Base-by-base conservation (phyloP, 129 eudicot genomes). In the Flaveria robusta region DNA sequence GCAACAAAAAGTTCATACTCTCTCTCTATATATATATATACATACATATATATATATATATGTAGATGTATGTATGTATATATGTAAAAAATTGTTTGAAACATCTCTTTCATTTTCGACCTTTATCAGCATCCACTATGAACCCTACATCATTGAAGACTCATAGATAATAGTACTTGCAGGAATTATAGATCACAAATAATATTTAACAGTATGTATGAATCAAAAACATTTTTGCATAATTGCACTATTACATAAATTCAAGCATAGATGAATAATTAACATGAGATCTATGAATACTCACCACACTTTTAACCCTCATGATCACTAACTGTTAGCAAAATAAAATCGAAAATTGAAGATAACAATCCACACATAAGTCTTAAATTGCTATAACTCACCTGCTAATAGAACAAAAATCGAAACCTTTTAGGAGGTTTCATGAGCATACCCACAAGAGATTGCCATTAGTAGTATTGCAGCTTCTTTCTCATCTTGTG, bases 391-490 rank as follows among this genome's bases (percentile, higher is more conserved):
- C 74, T 79, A 72, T 79, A 51, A 52, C 74, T 79, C 83, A 72
- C 74, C 20, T 54, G 68, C 47, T 71, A 72, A 42, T 26, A 2
- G 41, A 73, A 71, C 56, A 6, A 18, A 58, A 41, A 20, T 24
- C 39, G 31, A 58, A 10, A 31, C 29, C 15, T 16, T 24, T n/a
- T 2, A 67, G 31, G 24, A 60, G 27, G 73, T 66, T 56, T 80
- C 74, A 78, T 75, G 84, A 78, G 79, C 81, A 68, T 75, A 76
- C 71, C 91, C 88, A 84, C 88, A 84, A 11, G 91, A 87, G 58
- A 87, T 75, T 31, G 88, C 87, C 91, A 87, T 87, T 62, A 87
- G 79, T 29, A 84, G 85, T 46, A 87, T 84, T 59, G 91, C 91
- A 27, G 86, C 91, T 73, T 84, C 91, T 73, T 82, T 82, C 74